Conservation (phyloP, 2,329 filamentous ascomycete species). For the Claviceps sp. region DNA sequence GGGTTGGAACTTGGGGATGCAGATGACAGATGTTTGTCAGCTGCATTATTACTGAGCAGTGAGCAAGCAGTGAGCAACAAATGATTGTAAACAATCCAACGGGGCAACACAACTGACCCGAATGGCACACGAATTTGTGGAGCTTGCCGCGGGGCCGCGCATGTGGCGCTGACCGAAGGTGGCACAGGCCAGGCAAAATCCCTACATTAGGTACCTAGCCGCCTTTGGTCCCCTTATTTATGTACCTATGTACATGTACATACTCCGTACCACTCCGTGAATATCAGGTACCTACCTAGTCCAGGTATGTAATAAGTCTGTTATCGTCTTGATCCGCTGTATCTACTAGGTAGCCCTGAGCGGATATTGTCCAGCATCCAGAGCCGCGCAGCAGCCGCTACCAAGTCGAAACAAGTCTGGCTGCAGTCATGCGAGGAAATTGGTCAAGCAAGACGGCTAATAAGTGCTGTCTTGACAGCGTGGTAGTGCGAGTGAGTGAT, state of each 20-base stretch:
- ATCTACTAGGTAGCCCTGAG: background rate
- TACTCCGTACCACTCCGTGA: too few species aligned
- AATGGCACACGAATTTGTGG: slow-evolving; percentile 7
- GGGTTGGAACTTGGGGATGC: background rate
- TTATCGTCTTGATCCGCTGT: background rate
- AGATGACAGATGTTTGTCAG: background rate
- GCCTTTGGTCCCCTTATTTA: background rate
- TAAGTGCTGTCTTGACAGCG: too few species aligned
- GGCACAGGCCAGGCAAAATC: background rate
- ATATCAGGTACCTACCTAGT: too few species aligned
- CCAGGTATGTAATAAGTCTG: too few species aligned
- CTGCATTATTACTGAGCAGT: background rate
- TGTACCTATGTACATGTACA: too few species aligned
- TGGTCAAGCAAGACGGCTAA: background rate
- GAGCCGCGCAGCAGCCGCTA: background rate
- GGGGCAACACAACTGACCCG: slow-evolving; percentile 12
- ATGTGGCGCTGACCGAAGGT: slow-evolving; percentile 3
- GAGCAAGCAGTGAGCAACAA: slow-evolving; percentile 3
- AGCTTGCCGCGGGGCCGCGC: slow-evolving; percentile 8
- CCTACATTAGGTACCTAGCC: too few species aligned
- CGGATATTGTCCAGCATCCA: background rate
- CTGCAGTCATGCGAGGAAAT: background rate
- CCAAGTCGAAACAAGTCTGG: background rate
- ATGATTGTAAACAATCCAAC: slow-evolving; percentile 15
- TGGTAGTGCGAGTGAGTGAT: too few species aligned